Conservation (phyloP, 352 stramenopile genomes). For the Pythium scleroteichum region DNA sequence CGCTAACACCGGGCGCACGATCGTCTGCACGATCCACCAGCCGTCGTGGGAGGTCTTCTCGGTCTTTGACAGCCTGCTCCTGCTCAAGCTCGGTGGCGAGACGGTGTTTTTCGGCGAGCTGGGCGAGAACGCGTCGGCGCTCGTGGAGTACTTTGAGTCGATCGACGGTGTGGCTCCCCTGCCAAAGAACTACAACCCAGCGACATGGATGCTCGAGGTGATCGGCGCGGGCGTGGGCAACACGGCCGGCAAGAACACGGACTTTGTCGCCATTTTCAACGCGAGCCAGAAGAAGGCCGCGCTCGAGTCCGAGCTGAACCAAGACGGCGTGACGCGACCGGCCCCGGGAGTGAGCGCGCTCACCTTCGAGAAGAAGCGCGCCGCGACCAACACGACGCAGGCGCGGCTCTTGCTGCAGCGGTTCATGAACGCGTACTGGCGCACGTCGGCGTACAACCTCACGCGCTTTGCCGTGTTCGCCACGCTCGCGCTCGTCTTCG, state of each 20-base stretch:
- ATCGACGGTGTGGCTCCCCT: constrained; percentile 48
- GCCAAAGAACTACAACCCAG: constrained; percentile 34
- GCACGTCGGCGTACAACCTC: constrained; percentile 72
- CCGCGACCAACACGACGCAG: constrained; percentile 5
- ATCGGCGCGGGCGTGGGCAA: constrained; percentile 53
- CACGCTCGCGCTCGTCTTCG: constrained; percentile 48
- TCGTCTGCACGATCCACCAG: constrained; percentile 24
- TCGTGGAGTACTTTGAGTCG: constrained; percentile 50
- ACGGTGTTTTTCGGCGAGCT: constrained; percentile 32
- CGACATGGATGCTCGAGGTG: constrained; percentile 52
- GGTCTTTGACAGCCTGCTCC: constrained; percentile 20
- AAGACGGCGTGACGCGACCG: constrained; percentile 59
- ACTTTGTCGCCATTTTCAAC: constrained; percentile 18
- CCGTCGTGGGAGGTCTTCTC: constrained; percentile 21
- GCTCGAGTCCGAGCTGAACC: constrained; percentile 47
- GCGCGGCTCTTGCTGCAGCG: constrained; percentile 9
- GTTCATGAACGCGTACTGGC: constrained; percentile 54
- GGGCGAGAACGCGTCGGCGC: constrained; percentile 20
- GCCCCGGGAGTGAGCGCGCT: not conserved
- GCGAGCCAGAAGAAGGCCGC: constrained; percentile 1
- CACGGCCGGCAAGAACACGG: not conserved
- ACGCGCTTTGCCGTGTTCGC: constrained; percentile 39
- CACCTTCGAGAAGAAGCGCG: constrained; percentile 8
- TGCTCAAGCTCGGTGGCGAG: constrained; percentile 28
- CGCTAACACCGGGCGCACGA: constrained; percentile 31